Evolutionary conservation across 345 rosid species (phyloP), one percentile per base, ranked within the genome.

Genomic region (Acer yangbiense): DNA sequence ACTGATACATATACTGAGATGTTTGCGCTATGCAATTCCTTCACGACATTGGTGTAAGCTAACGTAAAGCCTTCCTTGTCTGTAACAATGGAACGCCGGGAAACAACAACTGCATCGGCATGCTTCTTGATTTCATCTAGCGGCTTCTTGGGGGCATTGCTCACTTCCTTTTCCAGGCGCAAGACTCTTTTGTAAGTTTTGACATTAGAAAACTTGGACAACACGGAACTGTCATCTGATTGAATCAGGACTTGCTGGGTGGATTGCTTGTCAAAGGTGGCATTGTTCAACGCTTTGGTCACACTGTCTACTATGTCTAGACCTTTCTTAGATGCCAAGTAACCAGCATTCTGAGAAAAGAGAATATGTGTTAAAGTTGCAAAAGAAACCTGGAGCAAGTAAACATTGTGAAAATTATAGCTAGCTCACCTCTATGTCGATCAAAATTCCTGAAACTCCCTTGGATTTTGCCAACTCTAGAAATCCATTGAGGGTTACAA

Each of bases 161-260:
- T 79, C 57, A 96, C 79, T 21, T 73, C 84, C 32, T 89, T 80
- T 18, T 77, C 74, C 3, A 96, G 82, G 65, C 65, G 25, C 65
- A 94, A 71, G 44, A 92, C 86, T 86, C 93, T 91, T 58, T 77
- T 84, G 89, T 86, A 92, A 7, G 88, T 69, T 10, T 87, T 79
- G 57, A 83, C 70, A 11, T 80, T 80, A 21, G 83, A 68, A 68
- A 91, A 94, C 67, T 83, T 86, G 23, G 86, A 69, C 77, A 95
- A 72, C 50, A 95, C 97, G 0, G 97, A 86, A 20, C 85, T 90
- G 82, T 96, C 97, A 39, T 89, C 97, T 46, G 99, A 96, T 79
- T 85, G 83, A 62, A 96, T 90, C 70, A 92, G 54, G 60, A 94
- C 93, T 80, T 87, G 87, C n/a, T 89, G 92, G 11, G 90, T 90